Conservation (phyloP, 148 eudicot genomes). For the Beta vulgaris region DNA sequence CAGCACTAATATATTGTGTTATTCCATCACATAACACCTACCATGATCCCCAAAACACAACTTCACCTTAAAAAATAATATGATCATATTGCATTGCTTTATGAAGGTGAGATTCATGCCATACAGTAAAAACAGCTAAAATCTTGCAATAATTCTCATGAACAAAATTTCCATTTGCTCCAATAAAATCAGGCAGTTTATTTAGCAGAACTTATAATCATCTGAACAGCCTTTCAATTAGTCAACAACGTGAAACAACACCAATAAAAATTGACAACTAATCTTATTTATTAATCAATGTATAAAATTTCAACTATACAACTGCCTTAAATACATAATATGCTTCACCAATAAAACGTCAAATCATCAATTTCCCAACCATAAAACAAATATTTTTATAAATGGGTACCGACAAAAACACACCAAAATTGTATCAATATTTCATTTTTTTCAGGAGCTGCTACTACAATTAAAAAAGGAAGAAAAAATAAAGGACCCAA, state of each 20-base stretch:
- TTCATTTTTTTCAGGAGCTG: neutral
- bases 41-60: neutral
- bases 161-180: neutral
- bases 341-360: no score
- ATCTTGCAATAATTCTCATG: neutral
- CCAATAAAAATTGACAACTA: neutral
- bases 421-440: neutral
- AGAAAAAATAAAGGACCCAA: neutral
- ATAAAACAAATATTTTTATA: neutral
- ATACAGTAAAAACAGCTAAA: neutral
- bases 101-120: constrained; percentile 1
- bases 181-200: neutral
- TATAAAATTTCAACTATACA: neutral
- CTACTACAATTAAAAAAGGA: neutral
- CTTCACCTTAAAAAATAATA: neutral
- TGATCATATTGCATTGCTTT: neutral
- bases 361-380: neutral
- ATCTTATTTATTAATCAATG: neutral
- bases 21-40: neutral
- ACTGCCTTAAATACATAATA: neutral
- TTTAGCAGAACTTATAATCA: neutral
- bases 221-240: neutral
- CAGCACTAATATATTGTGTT: neutral
- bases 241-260: neutral
- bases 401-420: neutral